Percentiles rank a stretch among this genome's conserved stretches.
Evolutionary conservation across 345 rosid species (phyloP).

Genomic region (Euclidium syriacum): DNA sequence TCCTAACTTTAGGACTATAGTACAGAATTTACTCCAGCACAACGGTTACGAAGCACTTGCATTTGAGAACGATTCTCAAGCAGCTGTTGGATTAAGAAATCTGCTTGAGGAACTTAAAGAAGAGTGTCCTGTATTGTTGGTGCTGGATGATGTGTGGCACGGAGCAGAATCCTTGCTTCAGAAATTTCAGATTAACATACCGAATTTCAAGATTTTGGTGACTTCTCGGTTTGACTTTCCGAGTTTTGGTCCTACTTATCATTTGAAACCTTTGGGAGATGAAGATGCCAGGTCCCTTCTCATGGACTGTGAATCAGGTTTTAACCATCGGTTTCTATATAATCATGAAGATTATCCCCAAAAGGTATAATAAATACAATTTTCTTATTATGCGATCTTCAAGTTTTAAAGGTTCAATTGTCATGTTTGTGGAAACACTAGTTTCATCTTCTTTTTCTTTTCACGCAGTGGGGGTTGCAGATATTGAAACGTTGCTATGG

Average conservation of each 20-base stretch:
- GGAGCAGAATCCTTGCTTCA: constrained; percentile 38
- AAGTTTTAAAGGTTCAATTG: too few relatives aligned
- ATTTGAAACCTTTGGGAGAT: constrained; percentile 33
- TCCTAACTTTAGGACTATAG: constrained; percentile 33
- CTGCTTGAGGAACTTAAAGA: constrained; percentile 21
- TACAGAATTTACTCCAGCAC: constrained; percentile 31
- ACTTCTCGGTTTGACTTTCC: constrained; percentile 53
- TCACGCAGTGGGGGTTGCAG: constrained; percentile 23
- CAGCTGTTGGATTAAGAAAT: constrained; percentile 17
- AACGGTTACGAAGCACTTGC: not conserved
- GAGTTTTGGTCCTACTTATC: constrained; percentile 23
- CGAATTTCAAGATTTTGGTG: constrained; percentile 49
- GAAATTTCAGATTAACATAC: constrained; percentile 18
- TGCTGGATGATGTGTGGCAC: constrained; percentile 66
- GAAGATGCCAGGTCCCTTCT: constrained; percentile 44
- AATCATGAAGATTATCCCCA: constrained; percentile 29
- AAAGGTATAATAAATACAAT: constrained; percentile 32
- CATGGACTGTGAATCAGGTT: constrained; percentile 9
- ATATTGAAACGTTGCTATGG: constrained; percentile 54
- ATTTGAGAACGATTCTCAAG: constrained; percentile 30
- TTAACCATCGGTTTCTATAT: not conserved
- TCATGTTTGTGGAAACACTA: too few relatives aligned
- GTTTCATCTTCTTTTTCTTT: too few relatives aligned
- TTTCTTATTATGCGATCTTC: too few relatives aligned
- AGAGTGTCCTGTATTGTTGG: constrained; percentile 41